Evolutionary conservation across 1,139 yeast genomes (phyloP), one percentile per base, ranked within the genome.

Genomic region (Taiozyma sp.): DNA sequence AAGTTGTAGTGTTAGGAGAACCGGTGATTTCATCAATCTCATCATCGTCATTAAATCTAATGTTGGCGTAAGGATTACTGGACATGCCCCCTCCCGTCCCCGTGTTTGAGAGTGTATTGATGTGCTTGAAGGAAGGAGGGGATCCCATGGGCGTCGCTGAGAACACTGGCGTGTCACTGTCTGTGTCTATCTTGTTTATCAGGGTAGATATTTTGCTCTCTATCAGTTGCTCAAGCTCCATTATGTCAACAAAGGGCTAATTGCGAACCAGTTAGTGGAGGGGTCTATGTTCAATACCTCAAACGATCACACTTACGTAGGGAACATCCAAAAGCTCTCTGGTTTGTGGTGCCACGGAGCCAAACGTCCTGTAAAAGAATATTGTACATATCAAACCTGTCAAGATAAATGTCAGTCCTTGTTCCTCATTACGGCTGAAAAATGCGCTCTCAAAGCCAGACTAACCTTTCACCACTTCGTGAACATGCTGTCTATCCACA

Each of bases 291-390:
- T 24, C 26, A 6, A 24, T 24, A 24, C 7, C 26, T 24, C 26
- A 7, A 24, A 5, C n/a, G 13, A 62, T 68, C 51, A 22, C 19
- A 40, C 43, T 21, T 24, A 40, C 43, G 8, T 73, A 74, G 8
- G 75, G 65, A 8, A 75, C 63, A 14, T 73, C 77, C 3, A 71
- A 56, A 10, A 69, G 66, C 50, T 74, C 77, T 1, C 63, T 67
- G 2, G 77, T 75, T 24, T 71, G 65, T 2, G 95, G 91, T 1
- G 70, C 67, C 26, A 85, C 72, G 2, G 85, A 78, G 0, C 93
- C 91, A 64, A 87, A 83, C 34, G 85, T 70, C 45, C 95, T 68
- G 52, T 83, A 81, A 64, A 87, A 87, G 65, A 87, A 79, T 29
- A 87, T 79, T 2, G 88, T 72, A 73, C 87, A 82, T 53, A 85